Evolutionary conservation across 331 rosid species (phyloP), one percentile per base, ranked within the genome.

Genomic region (Arachis monticola): DNA sequence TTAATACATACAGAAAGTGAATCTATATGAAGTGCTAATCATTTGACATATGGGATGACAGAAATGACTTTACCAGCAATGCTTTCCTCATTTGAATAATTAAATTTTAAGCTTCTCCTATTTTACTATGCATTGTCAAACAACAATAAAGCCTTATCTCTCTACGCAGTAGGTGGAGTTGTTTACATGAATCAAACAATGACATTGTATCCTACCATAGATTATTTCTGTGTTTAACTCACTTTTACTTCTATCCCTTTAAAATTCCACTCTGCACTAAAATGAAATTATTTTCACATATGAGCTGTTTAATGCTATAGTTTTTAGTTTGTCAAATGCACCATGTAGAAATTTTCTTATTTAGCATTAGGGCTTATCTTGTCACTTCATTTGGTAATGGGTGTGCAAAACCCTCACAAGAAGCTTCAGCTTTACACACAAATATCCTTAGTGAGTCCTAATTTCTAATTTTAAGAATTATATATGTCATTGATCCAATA

Each of bases 371-470:
- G 60, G 30, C 53, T 32, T 47, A 8, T 70, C 65, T 14, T 17
- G 14, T 55, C 62, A 13, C 65, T 27, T 63, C 31, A 63, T 63
- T 57, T 57, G 42, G 66, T 14, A 66, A 12, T 17, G 38, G 52
- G 38, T 45, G 46, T 30, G 44, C 53, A 11, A 55, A 31, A 63
- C 2, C 50, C 38, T n/a, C 10, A 46, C 5, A 11, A 13, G 69
- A 7, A 70, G 61, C 11, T 53, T 55, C 56, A 60, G 17, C 53
- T 59, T 77, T 44, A 10, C 8, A 14, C 62, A 32, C 4, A 53
- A 76, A 58, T 60, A 71, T 71, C 46, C 47, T 45, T 44, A 62
- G 48, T 40, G 62, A 56, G 52, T 40, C 67, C 31, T 40, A 32
- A 62, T 45, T 35, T 30, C 64, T 27, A 59, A 59, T 59, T 59